A percentile compares a stretch with the other conserved stretches of the same genome.
These are phyloP conservation scores for Boletus smithii DNA, from an alignment of 1,284 basidiomycete species.

Conservation along the genomic window DNA sequence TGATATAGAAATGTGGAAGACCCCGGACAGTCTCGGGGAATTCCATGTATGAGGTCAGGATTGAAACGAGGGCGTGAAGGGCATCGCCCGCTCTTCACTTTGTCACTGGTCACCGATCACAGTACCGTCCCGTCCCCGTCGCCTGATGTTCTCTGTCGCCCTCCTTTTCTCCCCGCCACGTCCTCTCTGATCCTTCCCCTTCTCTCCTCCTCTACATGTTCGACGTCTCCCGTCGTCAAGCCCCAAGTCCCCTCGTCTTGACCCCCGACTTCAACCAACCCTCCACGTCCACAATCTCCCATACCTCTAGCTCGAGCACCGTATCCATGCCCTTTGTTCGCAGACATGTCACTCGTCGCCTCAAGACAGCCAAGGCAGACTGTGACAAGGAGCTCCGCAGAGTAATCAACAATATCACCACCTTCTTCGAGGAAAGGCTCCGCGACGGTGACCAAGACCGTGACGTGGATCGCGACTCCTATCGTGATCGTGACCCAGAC, in stretches of 20 bases:
- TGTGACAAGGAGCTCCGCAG: conserved; percentile 94
- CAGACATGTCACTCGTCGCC: conserved; percentile 88
- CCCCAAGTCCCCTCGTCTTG: conserved; percentile 74
- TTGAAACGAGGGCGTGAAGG: conserved; percentile 20
- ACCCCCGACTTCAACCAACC: conserved; percentile 57
- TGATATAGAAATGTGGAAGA: conserved; percentile 4
- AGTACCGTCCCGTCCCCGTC: conserved; percentile 15
- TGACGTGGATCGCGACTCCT: conserved; percentile 57
- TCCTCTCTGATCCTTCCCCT: conserved; percentile 10
- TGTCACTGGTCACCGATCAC: conserved; percentile 19
- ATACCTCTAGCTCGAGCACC: conserved; percentile 61
- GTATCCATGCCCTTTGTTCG: conserved; percentile 90
- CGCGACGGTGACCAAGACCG: conserved; percentile 66
- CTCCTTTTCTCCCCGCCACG: conserved; percentile 1
- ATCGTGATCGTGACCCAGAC: conserved; percentile 46
- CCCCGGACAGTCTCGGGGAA: conserved; percentile 23
- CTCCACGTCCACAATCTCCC: conserved; percentile 39
- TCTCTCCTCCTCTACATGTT: conserved; percentile 14
- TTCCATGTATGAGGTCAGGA: conserved; percentile 4
- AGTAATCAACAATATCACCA: conserved; percentile 89
- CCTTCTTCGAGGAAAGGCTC: conserved; percentile 89
- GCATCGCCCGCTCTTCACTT: conserved; percentile 17
- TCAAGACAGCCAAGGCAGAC: conserved; percentile 90
- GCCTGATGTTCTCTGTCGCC: conserved; percentile 17
- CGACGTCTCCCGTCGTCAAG: conserved; percentile 54